Base-by-base conservation (phyloP, 352 stramenopile genomes). In the Phytophthora cactorum region DNA sequence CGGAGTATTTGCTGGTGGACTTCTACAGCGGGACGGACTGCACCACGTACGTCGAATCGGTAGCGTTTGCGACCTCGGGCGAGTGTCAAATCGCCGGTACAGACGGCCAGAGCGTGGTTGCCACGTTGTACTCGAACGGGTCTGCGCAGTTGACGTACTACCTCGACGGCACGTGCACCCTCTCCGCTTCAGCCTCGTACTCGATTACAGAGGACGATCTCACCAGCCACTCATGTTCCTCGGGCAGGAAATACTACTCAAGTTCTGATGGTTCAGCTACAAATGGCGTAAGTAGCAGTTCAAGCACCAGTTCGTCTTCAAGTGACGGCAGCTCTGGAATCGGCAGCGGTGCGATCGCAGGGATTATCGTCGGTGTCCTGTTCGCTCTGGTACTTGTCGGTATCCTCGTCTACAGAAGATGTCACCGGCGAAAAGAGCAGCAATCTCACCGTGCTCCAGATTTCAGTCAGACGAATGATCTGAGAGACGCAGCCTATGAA, bases 111-210 rank as follows among this genome's bases (percentile, higher is more conserved):
- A 68, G 67, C 22, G 61, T 73, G 11, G 70, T 70, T 52, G 59
- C 63, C 6, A 66, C 66, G 0, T 41, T 75, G 14, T 34, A 45
- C 45, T 58, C 71, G 29, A 75, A 78, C 34, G 67, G 71, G 8
- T 75, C 71, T 3, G 59, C 67, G 9, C 44, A 65, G 22, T 50
- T 75, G 45, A 61, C 63, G 29, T 78, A 75, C 17, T 78, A 70
- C 31, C 51, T 67, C 7, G 67, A 78, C 25, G 15, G 27, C 4
- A 57, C 54, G 3, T 78, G 71, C 27, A 25, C 34, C 10, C 39
- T 50, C 11, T 28, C 59, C 2, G 11, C 50, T n/a, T 54, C 52
- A 14, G 38, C 25, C 1, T 49, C 44, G 5, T 63, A 43, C 17
- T 54, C 47, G 1, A 14, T 78, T 47, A 66, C 67, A 7, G 34